A percentile compares a stretch with the other conserved stretches of the same genome.
These are phyloP conservation scores for Aspergillus novofumigatus DNA, from an alignment of 2,329 filamentous ascomycete species.

Conservation along the genomic window DNA sequence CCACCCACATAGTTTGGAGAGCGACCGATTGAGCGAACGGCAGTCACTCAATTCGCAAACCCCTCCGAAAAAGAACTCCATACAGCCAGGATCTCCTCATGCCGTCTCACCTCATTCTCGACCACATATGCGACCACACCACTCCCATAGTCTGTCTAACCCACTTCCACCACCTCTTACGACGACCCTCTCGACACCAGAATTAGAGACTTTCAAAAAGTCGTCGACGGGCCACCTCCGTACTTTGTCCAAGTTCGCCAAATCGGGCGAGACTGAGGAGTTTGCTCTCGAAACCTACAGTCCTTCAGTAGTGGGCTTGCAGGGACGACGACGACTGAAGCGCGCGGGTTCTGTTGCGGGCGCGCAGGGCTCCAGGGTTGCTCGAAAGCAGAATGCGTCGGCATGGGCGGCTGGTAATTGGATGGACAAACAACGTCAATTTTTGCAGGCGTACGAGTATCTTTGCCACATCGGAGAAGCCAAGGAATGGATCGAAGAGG, in stretches of 20 bases:
- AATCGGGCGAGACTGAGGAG: conserved; percentile 70
- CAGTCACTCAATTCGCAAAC: conserved; percentile 19
- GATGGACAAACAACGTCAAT: conserved; percentile 99
- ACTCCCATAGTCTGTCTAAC: conserved; percentile 28
- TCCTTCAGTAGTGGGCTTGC: conserved; percentile 82
- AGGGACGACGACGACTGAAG: conserved; percentile 79
- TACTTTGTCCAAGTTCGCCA: conserved; percentile 76
- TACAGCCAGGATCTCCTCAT: conserved; percentile 22
- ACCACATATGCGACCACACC: conserved; percentile 25
- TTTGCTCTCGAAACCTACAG: conserved; percentile 73
- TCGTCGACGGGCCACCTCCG: conserved; percentile 88
- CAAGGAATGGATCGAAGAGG: conserved; percentile 97
- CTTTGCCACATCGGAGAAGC: conserved; percentile 98
- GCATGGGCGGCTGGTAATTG: conserved; percentile 82
- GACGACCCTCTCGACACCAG: conserved; percentile 59
- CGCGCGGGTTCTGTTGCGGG: conserved; percentile 54
- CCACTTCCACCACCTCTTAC: conserved; percentile 30
- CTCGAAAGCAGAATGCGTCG: conserved; percentile 53
- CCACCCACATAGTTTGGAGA: conserved; percentile 25
- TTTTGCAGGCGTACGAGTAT: conserved; percentile 95
- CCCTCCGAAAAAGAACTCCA: conserved; percentile 18
- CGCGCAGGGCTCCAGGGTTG: conserved; percentile 45
- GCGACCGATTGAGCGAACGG: conserved; percentile 23
- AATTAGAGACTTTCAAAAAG: conserved; percentile 76
- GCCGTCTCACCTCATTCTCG: conserved; percentile 26